These are phyloP conservation scores for Cyclotella baltica DNA, from an alignment of 108 stramenopile genomes.

Conservation along the genomic window DNA sequence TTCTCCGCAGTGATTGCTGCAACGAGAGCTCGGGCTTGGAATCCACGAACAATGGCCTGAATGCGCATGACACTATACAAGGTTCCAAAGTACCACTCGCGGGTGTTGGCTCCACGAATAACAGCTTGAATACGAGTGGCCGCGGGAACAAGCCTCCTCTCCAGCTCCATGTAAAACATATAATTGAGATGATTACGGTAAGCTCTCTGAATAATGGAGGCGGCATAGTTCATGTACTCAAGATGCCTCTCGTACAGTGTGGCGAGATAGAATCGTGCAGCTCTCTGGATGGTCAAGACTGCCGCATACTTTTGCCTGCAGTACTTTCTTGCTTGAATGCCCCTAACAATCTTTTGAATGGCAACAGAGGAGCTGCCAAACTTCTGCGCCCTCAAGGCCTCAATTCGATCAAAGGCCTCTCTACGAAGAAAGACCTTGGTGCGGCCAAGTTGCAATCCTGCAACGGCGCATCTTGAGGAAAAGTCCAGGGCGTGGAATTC, in stretches of 20 bases:
- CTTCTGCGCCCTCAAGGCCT: slow-evolving; percentile 64
- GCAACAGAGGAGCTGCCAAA: slow-evolving; percentile 49
- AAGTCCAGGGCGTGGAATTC: slow-evolving; percentile 83
- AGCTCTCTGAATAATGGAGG: slow-evolving; percentile 49
- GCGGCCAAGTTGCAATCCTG: slow-evolving; percentile 88
- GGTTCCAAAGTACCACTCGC: slow-evolving; percentile 53
- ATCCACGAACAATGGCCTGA: slow-evolving; percentile 52
- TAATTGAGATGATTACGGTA: slow-evolving; percentile 48
- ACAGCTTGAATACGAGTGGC: slow-evolving; percentile 44
- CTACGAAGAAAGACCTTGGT: slow-evolving; percentile 89
- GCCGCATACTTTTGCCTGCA: slow-evolving; percentile 58
- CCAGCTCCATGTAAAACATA: slow-evolving; percentile 63
- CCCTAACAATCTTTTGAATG: slow-evolving; percentile 59
- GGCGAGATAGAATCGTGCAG: slow-evolving; percentile 51
- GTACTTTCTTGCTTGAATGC: slow-evolving; percentile 54
- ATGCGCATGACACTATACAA: slow-evolving; percentile 50
- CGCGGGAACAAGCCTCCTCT: slow-evolving; percentile 46
- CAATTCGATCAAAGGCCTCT: slow-evolving; percentile 81
- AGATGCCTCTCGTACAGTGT: slow-evolving; percentile 50
- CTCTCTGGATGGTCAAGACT: slow-evolving; percentile 59
- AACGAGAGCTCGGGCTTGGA: slow-evolving; percentile 33
- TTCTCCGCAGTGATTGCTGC: slow-evolving; percentile 27
- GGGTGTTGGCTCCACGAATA: slow-evolving; percentile 49
- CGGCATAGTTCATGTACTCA: slow-evolving; percentile 40
- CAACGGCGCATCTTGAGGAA: slow-evolving; percentile 46